Evolutionary conservation across 2,329 filamentous ascomycete species (phyloP), one percentile per base, ranked within the genome.

Genomic region (Pseudocercospora crystallina): DNA sequence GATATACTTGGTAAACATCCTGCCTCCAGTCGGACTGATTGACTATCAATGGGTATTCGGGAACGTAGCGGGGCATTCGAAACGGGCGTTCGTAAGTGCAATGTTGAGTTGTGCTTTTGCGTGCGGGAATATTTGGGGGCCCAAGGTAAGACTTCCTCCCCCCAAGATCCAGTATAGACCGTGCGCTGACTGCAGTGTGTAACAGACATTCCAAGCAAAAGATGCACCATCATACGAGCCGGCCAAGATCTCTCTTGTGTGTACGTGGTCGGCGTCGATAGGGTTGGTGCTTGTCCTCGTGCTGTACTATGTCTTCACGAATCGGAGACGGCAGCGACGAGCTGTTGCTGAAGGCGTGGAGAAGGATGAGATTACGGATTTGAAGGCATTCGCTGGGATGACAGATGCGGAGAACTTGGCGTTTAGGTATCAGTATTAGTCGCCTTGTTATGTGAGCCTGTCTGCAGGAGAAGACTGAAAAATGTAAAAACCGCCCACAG

Each of bases 31-130:
- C 5, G 49, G 71, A 8, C 63, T 67, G 5, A 52, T 74, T 4
- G 49, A 72, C 20, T 72, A 51, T 1, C 56, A 57, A 2, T 72
- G 69, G 61, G 49, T 65, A 2, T 60, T 62, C 2, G 61, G 63
- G 8, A 71, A 89, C 61, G 74, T 86, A n/a, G 86, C 82, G 26
- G 86, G 86, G 0, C 84, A 87, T 59, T 89, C 85, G 1, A 89
- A 89, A 72, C 57, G 61, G 47, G 51, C 41, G 11, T 49, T 52
- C 31, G 42, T 85, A 3, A 89, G 89, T 8, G 84, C 85, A 5
- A 76, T 81, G 56, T 41, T 63, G 20, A 53, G 61, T 31, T 56
- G 61, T 29, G 49, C 59, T 31, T 60, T 61, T 54, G 56, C 60
- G 36, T 31, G 64, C 4, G 76, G 71, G 12, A 73, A 72, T 50